These are phyloP conservation scores for Phytophthora fragariae DNA, from an alignment of 352 stramenopile genomes.

Conservation along the genomic window DNA sequence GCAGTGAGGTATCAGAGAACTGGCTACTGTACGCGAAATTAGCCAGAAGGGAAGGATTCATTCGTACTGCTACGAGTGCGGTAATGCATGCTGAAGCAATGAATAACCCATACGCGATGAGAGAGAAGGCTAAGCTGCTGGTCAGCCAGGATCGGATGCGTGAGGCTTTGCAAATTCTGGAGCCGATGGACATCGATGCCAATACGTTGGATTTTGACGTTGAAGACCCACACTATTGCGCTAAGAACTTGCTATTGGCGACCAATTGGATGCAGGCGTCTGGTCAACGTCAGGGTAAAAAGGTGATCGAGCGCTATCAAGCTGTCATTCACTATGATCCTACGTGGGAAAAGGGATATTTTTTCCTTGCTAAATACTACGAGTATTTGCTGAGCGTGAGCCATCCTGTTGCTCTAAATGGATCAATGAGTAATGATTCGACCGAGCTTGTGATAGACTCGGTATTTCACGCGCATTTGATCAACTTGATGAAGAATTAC, in stretches of 20 bases:
- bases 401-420: slow-evolving; percentile 55
- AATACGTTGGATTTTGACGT: slow-evolving; percentile 79
- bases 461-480: slow-evolving; percentile 74
- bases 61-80: slow-evolving; percentile 81
- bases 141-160: slow-evolving; percentile 87
- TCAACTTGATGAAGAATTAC: slow-evolving; percentile 96
- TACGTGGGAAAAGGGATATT: slow-evolving; percentile 95
- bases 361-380: slow-evolving; percentile 92
- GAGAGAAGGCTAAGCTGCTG: slow-evolving; percentile 87
- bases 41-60: slow-evolving; percentile 83
- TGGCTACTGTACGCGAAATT: slow-evolving; percentile 88
- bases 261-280: slow-evolving; percentile 97
- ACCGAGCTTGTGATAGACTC: slow-evolving; percentile 55
- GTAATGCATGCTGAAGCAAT: slow-evolving; percentile 88
- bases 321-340: slow-evolving; percentile 94
- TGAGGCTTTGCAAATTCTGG: slow-evolving; percentile 84
- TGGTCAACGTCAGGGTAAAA: slow-evolving; percentile 93
- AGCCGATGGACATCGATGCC: slow-evolving; percentile 82
- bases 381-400: slow-evolving; percentile 90
- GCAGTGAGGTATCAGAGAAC: slow-evolving; percentile 75
- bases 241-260: slow-evolving; percentile 92
- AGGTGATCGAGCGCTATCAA: slow-evolving; percentile 95
- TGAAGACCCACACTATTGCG: slow-evolving; percentile 76
- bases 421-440: slow-evolving; percentile 50
- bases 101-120: slow-evolving; percentile 71